phyloP scores from a whole-genome alignment of 805 yeast genomes.

The Metschnikowia aberdeeniae region DNA sequence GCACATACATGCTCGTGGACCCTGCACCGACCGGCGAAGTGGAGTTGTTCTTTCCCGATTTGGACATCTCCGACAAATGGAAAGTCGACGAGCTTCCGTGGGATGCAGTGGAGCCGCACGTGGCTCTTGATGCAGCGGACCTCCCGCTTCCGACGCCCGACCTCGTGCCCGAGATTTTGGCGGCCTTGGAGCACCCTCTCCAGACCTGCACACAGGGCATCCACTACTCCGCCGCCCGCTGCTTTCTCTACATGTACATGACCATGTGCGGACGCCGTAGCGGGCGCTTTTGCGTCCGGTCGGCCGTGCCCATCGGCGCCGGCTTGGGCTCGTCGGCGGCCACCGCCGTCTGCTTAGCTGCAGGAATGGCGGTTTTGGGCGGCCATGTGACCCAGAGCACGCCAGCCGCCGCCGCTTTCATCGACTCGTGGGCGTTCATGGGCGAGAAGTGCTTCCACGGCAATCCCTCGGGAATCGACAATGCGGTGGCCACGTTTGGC shows the following conservation, averaged over 20 bases:
- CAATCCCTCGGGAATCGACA: constrained; percentile 94
- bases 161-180: constrained; percentile 55
- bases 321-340: constrained; percentile 96
- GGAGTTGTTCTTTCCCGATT: constrained; percentile 71
- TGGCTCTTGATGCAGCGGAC: constrained; percentile 17
- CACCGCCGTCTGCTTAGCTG: constrained; percentile 74
- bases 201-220: constrained; percentile 47
- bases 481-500: constrained; percentile 92
- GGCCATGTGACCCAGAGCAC: constrained; percentile 41
- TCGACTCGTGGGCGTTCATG: constrained; percentile 84
- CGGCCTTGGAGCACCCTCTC: constrained; percentile 43
- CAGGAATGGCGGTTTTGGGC: constrained; percentile 65
- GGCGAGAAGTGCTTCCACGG: constrained; percentile 97
- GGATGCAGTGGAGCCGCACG: constrained; percentile 23
- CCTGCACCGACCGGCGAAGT: constrained; percentile 43
- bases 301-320: constrained; percentile 92
- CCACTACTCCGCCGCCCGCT: constrained; percentile 74
- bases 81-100: constrained; percentile 57
- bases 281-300: constrained; percentile 61
- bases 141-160: constrained; percentile 44
- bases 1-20: constrained; percentile 74
- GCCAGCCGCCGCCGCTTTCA: constrained; percentile 46
- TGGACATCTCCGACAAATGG: constrained; percentile 66
- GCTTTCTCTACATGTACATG: constrained; percentile 75
- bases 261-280: constrained; percentile 39